Conservation (phyloP, 1,284 basidiomycete species). For the Rhodotorula glutinis region DNA sequence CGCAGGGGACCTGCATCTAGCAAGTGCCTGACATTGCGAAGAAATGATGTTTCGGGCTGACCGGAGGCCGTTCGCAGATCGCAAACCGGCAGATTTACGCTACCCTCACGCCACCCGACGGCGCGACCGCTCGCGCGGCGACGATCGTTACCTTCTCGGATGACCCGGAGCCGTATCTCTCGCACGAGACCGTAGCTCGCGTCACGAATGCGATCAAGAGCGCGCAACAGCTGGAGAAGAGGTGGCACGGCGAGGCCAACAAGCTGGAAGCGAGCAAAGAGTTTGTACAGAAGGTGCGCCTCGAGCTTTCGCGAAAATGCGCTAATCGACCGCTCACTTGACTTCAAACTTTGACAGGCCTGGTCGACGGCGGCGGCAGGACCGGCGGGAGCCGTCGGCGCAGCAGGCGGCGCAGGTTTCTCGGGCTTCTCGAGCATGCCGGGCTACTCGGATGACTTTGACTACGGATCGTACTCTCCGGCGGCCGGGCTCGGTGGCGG, state of each 20-base stretch:
- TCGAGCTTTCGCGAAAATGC: neutral
- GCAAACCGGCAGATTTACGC: constrained; percentile 18
- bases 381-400: neutral
- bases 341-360: neutral
- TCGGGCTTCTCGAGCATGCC: neutral
- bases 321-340: too few relatives aligned
- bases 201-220: constrained; percentile 27
- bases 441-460: constrained; percentile 22
- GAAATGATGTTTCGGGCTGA: too few relatives aligned
- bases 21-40: too few relatives aligned
- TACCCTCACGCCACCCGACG: constrained; percentile 5
- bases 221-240: constrained; percentile 13
- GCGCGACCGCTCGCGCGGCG: neutral
- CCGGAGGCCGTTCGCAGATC: constrained; percentile 6
- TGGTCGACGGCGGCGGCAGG: neutral
- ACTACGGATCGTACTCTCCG: constrained; percentile 7
- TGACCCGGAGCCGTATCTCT: constrained; percentile 34
- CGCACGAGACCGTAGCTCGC: constrained; percentile 22
- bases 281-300: constrained; percentile 31
- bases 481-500: neutral
- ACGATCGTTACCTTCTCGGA: constrained; percentile 32
- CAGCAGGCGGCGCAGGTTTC: neutral
- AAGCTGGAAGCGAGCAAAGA: constrained; percentile 26
- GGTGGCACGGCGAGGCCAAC: constrained; percentile 7
- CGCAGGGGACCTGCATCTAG: too few relatives aligned